Evolutionary conservation across 768 basidiomycete genomes (phyloP).

Genomic region (Dacryopinax spathularia): DNA sequence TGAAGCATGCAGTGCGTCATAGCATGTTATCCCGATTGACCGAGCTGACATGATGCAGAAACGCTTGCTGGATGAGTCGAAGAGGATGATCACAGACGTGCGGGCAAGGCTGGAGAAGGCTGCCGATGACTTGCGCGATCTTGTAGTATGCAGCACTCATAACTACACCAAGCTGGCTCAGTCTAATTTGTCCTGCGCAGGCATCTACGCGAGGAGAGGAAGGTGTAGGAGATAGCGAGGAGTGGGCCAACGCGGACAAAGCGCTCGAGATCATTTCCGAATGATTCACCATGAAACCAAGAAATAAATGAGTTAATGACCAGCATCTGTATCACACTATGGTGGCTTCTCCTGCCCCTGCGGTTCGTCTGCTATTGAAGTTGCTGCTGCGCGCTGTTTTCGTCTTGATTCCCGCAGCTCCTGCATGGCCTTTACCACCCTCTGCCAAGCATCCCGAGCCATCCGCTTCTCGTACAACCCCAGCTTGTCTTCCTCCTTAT

Average conservation of each 20-base stretch:
- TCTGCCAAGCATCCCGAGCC: slow-evolving; percentile 64
- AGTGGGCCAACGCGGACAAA: slow-evolving; percentile 44
- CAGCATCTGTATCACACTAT: neutral
- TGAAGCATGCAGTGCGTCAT: slow-evolving; percentile 56
- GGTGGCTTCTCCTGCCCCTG: neutral
- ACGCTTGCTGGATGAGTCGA: slow-evolving; percentile 58
- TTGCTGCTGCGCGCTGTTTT: neutral
- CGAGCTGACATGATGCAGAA: slow-evolving; percentile 27
- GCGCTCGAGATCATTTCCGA: slow-evolving; percentile 38
- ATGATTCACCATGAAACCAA: no score
- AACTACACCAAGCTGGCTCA: neutral
- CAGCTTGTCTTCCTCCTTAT: slow-evolving; percentile 24
- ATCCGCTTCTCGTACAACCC: slow-evolving; percentile 67
- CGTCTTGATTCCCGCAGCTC: slow-evolving; percentile 39
- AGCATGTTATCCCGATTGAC: slow-evolving; percentile 7
- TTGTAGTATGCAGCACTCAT: slow-evolving; percentile 36
- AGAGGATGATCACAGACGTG: slow-evolving; percentile 66
- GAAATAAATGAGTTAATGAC: neutral
- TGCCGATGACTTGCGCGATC: slow-evolving; percentile 44
- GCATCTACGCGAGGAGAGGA: slow-evolving; percentile 26
- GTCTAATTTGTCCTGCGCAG: no score
- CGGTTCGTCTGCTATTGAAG: neutral
- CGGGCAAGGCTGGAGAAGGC: slow-evolving; percentile 46
- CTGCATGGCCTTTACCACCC: slow-evolving; percentile 51
- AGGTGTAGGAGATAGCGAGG: slow-evolving; percentile 25